Conservation (phyloP, 257 asterid species). For the Rubia yunnanensis region DNA sequence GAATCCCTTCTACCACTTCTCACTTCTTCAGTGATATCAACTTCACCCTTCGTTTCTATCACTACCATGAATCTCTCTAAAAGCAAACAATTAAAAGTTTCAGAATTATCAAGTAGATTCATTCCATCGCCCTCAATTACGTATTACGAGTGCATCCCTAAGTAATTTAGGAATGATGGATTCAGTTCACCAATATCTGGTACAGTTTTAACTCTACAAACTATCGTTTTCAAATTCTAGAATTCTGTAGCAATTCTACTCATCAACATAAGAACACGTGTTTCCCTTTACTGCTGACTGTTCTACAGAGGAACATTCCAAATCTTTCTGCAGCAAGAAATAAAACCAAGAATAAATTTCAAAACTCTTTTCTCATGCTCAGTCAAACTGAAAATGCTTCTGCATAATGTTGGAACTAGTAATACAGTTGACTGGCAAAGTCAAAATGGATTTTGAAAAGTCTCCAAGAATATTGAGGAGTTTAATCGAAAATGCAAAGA, state of each 20-base stretch:
- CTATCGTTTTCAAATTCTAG: background rate
- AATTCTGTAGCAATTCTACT: background rate
- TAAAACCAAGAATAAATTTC: background rate
- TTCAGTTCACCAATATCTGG: background rate
- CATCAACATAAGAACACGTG: background rate
- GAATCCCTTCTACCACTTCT: background rate
- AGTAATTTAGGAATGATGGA: background rate
- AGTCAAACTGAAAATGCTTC: background rate
- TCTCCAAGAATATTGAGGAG: background rate
- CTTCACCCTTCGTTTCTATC: no score
- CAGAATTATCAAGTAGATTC: background rate
- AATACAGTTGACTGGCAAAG: background rate
- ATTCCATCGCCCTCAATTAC: background rate
- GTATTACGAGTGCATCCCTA: background rate
- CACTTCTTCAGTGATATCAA: background rate
- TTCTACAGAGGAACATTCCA: no score
- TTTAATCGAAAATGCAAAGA: background rate
- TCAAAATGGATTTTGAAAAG: background rate
- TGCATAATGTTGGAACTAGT: background rate
- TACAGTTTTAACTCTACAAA: background rate
- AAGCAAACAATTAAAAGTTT: background rate
- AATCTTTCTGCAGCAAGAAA: background rate
- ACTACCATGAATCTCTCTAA: no score
- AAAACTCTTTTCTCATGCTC: background rate
- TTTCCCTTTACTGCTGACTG: no score